These are phyloP conservation scores for Lasiodiplodia gonubiensis DNA, from an alignment of 2,329 filamentous ascomycete species.

Conservation along the genomic window DNA sequence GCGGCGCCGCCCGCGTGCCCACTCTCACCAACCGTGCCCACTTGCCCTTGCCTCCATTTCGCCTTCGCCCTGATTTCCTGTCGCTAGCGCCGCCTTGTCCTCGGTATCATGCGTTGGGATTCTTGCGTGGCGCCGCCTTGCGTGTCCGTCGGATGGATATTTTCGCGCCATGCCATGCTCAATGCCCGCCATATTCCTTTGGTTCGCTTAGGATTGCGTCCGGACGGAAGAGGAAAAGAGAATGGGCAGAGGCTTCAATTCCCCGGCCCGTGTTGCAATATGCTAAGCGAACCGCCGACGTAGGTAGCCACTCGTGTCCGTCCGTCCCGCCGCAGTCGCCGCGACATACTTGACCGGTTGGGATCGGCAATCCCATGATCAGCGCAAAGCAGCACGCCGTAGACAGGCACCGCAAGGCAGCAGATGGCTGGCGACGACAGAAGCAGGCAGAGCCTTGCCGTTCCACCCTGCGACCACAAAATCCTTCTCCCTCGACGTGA, in stretches of 20 bases:
- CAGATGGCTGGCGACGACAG: neutral
- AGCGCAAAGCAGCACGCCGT: neutral
- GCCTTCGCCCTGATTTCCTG: constrained; percentile 3
- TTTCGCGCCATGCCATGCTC: neutral
- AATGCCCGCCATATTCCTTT: neutral
- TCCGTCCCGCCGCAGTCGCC: neutral
- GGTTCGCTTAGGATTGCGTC: neutral
- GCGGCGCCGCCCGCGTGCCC: constrained; percentile 17
- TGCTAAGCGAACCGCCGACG: neutral
- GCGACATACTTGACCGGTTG: constrained; percentile 16
- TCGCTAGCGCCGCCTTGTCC: constrained; percentile 10
- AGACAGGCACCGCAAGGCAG: neutral
- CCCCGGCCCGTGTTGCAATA: neutral
- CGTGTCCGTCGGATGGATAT: neutral
- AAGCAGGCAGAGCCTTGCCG: neutral
- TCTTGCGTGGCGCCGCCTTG: neutral
- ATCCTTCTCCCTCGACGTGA: neutral
- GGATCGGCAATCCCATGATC: constrained; percentile 13
- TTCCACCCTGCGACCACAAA: neutral
- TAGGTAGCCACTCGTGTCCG: neutral
- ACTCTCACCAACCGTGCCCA: neutral
- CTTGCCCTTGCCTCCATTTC: neutral
- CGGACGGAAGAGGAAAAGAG: neutral
- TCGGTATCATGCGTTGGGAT: constrained; percentile 2
- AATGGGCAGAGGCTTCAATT: neutral